Evolutionary conservation across 805 yeast species (phyloP).

Genomic region (Isabelozyma heimii): DNA sequence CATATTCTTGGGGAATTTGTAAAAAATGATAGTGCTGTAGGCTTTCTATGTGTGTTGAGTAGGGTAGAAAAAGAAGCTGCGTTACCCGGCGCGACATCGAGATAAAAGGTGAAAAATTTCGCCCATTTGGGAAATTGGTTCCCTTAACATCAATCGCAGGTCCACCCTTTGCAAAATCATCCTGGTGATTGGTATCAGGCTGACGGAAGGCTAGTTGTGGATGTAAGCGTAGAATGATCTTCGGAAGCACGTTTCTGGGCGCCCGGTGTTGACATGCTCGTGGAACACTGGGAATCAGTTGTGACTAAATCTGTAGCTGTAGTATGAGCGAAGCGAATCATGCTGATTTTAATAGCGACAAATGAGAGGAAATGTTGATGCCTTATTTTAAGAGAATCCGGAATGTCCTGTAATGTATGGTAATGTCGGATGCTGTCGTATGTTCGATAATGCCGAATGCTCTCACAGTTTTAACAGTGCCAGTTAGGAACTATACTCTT

Average conservation of each 20-base stretch:
- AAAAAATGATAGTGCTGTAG: background rate
- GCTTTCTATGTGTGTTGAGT: no score
- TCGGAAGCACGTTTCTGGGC: constrained; percentile 47
- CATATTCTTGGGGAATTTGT: background rate
- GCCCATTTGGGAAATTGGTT: constrained; percentile 2
- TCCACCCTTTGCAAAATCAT: constrained; percentile 26
- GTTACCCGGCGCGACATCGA: constrained; percentile 8
- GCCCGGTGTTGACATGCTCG: constrained; percentile 39
- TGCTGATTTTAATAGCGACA: no score
- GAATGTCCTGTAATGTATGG: no score
- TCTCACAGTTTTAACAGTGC: background rate
- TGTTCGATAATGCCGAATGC: no score
- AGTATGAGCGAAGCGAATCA: background rate
- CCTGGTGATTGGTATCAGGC: constrained; percentile 6
- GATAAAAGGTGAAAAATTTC: constrained; percentile 3
- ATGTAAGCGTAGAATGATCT: constrained; percentile 37
- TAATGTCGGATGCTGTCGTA: no score
- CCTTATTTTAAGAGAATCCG: no score
- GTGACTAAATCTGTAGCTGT: constrained; percentile 30
- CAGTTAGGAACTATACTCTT: background rate
- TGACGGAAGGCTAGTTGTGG: constrained; percentile 28
- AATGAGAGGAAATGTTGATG: no score
- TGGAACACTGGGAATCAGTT: constrained; percentile 47
- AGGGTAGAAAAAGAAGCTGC: background rate
- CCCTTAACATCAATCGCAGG: constrained; percentile 38